Base-by-base conservation (phyloP, 768 basidiomycete species). In the Epithele typhae region DNA sequence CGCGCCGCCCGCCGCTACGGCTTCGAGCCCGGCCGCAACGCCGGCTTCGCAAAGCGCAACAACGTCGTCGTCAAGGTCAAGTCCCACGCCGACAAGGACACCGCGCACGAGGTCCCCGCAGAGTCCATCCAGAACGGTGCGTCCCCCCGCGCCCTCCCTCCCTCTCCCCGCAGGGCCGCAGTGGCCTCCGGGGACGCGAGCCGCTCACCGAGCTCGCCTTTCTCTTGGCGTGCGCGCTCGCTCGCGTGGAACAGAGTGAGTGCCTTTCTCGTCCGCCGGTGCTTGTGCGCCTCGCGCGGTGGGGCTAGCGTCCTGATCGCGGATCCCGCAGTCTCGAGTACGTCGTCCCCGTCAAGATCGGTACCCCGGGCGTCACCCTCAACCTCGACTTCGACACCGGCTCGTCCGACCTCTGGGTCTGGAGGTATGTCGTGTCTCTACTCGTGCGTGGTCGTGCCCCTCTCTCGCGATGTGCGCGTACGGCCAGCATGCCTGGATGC, bases 341-440 rank as follows among this genome's bases (percentile, higher is more conserved):
- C 42, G 64, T 69, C 33, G 68, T 71, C 17, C 60, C 63, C 4
- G 69, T 71, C 27, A 66, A 58, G 46, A 64, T 69, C 22, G 69
- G 69, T 42, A 69, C 68, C 18, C 69, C 69, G 2, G 67, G 64
- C 23, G 64, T 68, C 25, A 67, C 65, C 4, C 53, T 69, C 33
- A 62, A 68, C 46, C 64, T 64, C 35, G 62, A 64, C 52, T 62
- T 61, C 38, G 62, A 64, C 46, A 62, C 64, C 32, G 65, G 65
- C n/a, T 65, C 63, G 21, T 62, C 63, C 19, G 65, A 66, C 48
- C 59, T 68, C 11, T 69, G 58, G 60, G 53, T 60, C 41, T 63
- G 62, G 59, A 59, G 52, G 56, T 54, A 5, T 3, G 50, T n/a
- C n/a, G n/a, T n/a, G n/a, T n/a, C n/a, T n/a, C n/a, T n/a, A n/a